Evolutionary conservation across 2,329 filamentous ascomycete species (phyloP).

Genomic region (Pseudogymnoascus destructans): DNA sequence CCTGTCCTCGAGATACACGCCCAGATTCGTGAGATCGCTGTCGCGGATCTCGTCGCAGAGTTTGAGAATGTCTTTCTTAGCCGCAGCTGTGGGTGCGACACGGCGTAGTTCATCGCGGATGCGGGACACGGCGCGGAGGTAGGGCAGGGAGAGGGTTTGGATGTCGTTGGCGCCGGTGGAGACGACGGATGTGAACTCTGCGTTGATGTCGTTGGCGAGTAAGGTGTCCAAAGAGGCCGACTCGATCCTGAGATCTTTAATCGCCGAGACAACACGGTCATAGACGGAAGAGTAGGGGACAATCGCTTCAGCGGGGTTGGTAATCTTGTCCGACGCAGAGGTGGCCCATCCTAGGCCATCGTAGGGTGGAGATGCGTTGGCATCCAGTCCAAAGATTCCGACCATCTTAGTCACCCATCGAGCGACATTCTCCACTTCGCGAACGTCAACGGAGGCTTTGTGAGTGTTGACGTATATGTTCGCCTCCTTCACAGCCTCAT

Average conservation of each 20-base stretch:
- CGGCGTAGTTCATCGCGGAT: constrained; percentile 50
- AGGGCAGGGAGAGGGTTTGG: constrained; percentile 41
- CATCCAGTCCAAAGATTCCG: constrained; percentile 70
- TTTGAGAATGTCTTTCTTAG: constrained; percentile 58
- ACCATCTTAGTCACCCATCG: constrained; percentile 75
- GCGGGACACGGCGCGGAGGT: constrained; percentile 40
- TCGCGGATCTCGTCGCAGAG: constrained; percentile 76
- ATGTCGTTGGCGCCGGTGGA: constrained; percentile 36
- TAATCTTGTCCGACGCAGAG: constrained; percentile 25
- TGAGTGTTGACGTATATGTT: constrained; percentile 47
- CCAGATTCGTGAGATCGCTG: constrained; percentile 64
- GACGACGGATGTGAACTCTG: constrained; percentile 35
- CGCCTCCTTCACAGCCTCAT: constrained; percentile 63
- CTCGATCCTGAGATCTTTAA: constrained; percentile 35
- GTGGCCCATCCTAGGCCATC: constrained; percentile 44
- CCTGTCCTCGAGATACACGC: constrained; percentile 80
- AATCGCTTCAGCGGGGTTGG: constrained; percentile 33
- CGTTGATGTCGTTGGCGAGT: constrained; percentile 32
- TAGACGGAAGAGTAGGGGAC: constrained; percentile 36
- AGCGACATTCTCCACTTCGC: constrained; percentile 44
- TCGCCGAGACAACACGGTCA: constrained; percentile 33
- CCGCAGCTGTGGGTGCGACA: constrained; percentile 36
- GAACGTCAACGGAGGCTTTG: constrained; percentile 33
- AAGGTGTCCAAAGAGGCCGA: constrained; percentile 32
- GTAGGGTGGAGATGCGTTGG: constrained; percentile 36